phyloP scores from a whole-genome alignment of 176 grass and related monocot genomes.

The Puccinellia tenuiflora region DNA sequence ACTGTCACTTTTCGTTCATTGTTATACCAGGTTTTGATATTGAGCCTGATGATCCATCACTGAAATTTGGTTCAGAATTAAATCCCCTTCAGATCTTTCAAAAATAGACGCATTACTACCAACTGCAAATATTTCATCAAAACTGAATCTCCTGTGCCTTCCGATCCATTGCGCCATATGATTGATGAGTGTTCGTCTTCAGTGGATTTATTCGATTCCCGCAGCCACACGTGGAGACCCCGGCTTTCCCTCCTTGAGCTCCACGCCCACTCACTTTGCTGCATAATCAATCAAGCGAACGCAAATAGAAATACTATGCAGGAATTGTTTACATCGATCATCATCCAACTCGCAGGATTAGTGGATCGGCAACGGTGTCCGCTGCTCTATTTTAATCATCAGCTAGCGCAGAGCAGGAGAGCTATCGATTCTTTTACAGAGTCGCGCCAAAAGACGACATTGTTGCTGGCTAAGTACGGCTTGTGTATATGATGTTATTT shows the following conservation, averaged over 20 bases:
- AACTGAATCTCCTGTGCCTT: not conserved
- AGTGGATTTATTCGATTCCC: not conserved
- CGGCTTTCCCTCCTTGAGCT: slow-evolving; percentile 34
- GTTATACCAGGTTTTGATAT: not conserved
- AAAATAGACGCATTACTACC: not conserved
- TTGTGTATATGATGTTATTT: no score
- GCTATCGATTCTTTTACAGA: not conserved
- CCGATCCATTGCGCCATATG: not conserved
- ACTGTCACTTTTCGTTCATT: not conserved
- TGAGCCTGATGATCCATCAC: not conserved
- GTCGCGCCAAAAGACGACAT: not conserved
- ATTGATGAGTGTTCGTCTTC: slow-evolving; percentile 10
- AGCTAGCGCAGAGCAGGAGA: not conserved
- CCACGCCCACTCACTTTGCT: slow-evolving; percentile 4
- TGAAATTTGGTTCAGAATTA: not conserved
- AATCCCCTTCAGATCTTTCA: not conserved
- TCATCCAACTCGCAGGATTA: slow-evolving; percentile 29
- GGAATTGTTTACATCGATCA: not conserved
- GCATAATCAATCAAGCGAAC: slow-evolving; percentile 6
- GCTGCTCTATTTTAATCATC: slow-evolving; percentile 18
- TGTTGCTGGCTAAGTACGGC: not conserved
- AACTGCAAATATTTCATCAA: not conserved
- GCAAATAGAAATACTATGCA: not conserved
- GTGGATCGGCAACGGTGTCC: slow-evolving; percentile 12
- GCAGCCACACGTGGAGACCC: slow-evolving; percentile 31